Evolutionary conservation across 306 rosid species (phyloP), one percentile per base, ranked within the genome.

Genomic region (Castanea sativa): DNA sequence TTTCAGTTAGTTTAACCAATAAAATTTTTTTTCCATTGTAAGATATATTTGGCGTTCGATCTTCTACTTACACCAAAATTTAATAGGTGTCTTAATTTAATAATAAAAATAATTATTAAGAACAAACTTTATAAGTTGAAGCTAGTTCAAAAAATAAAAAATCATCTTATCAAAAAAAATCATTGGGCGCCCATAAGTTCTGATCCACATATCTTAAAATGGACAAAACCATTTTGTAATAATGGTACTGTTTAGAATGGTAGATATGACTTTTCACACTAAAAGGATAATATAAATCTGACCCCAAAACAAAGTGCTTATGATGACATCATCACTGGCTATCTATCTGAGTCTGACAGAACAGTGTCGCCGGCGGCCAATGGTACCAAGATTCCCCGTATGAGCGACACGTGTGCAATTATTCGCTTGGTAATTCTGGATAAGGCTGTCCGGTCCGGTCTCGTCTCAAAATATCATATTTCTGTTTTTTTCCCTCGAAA

Each of bases 321-420:
- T 18, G 69, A 65, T 79, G 88, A 82, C 78, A 59, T 81, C 82
- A 84, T 5, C 23, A 41, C 51, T 12, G 45, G 27, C 55, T 30
- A 29, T 23, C 56, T 5, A 27, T 18, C 29, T 43, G 1, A 60
- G 33, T 14, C 23, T 1, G 83, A 56, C 33, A 56, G 56, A 53
- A 19, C 10, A 64, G 32, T 35, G 18, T 21, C 20, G 87, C 86
- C 83, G 86, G 87, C 90, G 73, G 77, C 29, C 55, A 70, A 76
- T 20, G 73, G 29, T 76, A 78, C 74, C 65, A 76, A 79, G 55
- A 69, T 27, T 45, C 71, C 32, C 20, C 27, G 10, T 25, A 80
- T 9, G 69, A 73, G 8, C 32, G 88, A 82, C 96, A 87, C 88
- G 88, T 90, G 89, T 52, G 64, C 56, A 23, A 11, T 41, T 60